Conservation (phyloP, 768 basidiomycete species). For the Lentinula aciculospora region DNA sequence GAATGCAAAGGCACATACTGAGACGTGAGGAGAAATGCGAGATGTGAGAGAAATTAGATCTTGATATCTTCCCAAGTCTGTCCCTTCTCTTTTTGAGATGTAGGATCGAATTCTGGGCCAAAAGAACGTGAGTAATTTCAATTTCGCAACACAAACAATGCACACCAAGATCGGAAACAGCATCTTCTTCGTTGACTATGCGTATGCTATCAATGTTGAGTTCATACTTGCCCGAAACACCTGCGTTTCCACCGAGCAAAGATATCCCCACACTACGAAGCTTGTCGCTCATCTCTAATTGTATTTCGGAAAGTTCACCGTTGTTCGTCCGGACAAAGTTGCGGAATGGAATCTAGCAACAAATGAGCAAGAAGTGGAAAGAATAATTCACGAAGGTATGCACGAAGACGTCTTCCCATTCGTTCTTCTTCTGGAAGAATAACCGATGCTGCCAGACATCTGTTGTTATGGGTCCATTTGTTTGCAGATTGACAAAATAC, state of each 20-base stretch:
- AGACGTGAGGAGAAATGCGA: no score
- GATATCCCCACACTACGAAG: constrained; percentile 84
- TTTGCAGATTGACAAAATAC: constrained; percentile 95
- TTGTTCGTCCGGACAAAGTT: constrained; percentile 71
- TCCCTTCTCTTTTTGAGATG: not conserved
- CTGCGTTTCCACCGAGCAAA: constrained; percentile 79
- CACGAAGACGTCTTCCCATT: constrained; percentile 83
- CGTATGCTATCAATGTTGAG: constrained; percentile 78
- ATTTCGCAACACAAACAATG: not conserved
- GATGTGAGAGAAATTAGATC: no score
- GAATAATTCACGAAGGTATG: constrained; percentile 22
- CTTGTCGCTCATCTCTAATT: constrained; percentile 72
- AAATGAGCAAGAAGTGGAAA: not conserved
- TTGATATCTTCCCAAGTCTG: constrained; percentile 6
- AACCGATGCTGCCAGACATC: constrained; percentile 96
- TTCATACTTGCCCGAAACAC: constrained; percentile 71
- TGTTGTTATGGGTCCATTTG: constrained; percentile 70
- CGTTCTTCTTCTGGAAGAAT: constrained; percentile 64
- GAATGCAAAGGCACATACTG: no score
- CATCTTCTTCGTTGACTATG: constrained; percentile 74
- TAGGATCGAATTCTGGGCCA: not conserved
- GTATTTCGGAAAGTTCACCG: constrained; percentile 62
- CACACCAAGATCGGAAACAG: constrained; percentile 5
- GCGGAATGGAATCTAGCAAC: constrained; percentile 69
- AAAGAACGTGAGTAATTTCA: not conserved